Evolutionary conservation across 371 early-diverging fungal species (phyloP).

Genomic region (Mucor indicus): DNA sequence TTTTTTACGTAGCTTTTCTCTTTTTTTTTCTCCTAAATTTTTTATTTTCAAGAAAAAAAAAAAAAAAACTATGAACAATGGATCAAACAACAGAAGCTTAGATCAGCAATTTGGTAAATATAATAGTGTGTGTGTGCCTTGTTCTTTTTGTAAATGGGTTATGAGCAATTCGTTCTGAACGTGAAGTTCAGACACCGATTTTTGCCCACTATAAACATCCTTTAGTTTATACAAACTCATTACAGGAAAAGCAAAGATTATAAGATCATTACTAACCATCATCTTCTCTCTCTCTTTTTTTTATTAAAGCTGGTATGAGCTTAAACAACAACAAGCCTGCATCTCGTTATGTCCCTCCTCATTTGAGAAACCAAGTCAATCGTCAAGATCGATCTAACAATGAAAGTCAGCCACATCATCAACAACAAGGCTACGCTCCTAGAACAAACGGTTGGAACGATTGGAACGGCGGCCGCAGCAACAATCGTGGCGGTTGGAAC

Average conservation of each 20-base stretch:
- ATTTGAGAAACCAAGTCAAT: slow-evolving; percentile 39
- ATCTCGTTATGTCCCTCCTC: slow-evolving; percentile 49
- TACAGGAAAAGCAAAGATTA: not conserved
- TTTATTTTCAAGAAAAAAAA: slow-evolving; percentile 11
- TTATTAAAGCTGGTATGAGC: slow-evolving; percentile 61
- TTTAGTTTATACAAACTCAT: too few species aligned
- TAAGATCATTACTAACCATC: too few species aligned
- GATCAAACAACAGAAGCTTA: slow-evolving; percentile 54
- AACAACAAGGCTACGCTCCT: slow-evolving; percentile 1
- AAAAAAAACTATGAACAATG: slow-evolving; percentile 51
- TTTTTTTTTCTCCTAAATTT: slow-evolving; percentile 16
- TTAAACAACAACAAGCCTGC: slow-evolving; percentile 35
- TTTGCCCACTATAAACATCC: too few species aligned
- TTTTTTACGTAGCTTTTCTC: slow-evolving; percentile 5
- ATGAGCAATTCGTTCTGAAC: too few species aligned
- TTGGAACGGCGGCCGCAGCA: slow-evolving; percentile 23
- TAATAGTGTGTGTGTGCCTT: too few species aligned
- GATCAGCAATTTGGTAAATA: slow-evolving; percentile 64
- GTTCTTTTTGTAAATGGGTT: too few species aligned
- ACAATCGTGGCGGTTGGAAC: slow-evolving; percentile 30
- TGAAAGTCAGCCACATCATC: not conserved
- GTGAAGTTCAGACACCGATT: too few species aligned
- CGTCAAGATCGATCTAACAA: slow-evolving; percentile 10
- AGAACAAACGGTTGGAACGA: slow-evolving; percentile 26
- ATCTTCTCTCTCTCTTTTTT: too few species aligned